phyloP scores from a whole-genome alignment of 208 protist genomes.

The Leishmania turanica region DNA sequence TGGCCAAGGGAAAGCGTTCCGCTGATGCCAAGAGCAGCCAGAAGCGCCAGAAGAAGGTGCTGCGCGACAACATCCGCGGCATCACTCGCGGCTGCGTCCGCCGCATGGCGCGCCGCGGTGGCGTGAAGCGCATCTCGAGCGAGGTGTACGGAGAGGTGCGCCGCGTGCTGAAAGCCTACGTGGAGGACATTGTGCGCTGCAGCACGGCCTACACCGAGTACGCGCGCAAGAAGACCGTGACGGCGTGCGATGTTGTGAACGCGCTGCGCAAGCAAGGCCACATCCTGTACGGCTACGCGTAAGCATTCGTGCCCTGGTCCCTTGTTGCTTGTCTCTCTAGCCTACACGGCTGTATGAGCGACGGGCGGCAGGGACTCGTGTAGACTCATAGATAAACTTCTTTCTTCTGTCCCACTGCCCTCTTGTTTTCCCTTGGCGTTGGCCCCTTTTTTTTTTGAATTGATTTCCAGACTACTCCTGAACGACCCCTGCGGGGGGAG shows the following conservation, averaged over 20 bases:
- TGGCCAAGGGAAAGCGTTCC: constrained; percentile 84
- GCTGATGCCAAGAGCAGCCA: constrained; percentile 67
- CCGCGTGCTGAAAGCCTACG: constrained; percentile 81
- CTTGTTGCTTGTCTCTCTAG: too few relatives aligned
- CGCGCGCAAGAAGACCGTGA: constrained; percentile 82
- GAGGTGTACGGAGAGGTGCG: constrained; percentile 75
- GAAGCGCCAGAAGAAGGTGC: constrained; percentile 88
- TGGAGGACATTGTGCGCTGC: constrained; percentile 84
- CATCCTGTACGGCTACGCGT: constrained; percentile 91
- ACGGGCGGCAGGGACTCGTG: too few relatives aligned
- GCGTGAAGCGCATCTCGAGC: constrained; percentile 90
- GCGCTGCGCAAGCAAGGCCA: constrained; percentile 88
- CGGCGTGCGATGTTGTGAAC: constrained; percentile 85
- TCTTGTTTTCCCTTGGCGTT: too few relatives aligned
- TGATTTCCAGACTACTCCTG: too few relatives aligned
- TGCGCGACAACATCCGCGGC: constrained; percentile 87
- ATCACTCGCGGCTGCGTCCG: constrained; percentile 89
- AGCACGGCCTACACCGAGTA: constrained; percentile 89
- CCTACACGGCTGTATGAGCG: too few relatives aligned
- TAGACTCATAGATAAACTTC: too few relatives aligned
- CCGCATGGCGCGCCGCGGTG: constrained; percentile 91
- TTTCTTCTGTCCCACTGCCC: too few relatives aligned
- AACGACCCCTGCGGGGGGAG: too few relatives aligned
- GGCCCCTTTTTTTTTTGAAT: too few relatives aligned
- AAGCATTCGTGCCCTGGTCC: not conserved